Evolutionary conservation across 495 filamentous ascomycete species (phyloP).

Genomic region (Friedmanniomyces endolithicus): DNA sequence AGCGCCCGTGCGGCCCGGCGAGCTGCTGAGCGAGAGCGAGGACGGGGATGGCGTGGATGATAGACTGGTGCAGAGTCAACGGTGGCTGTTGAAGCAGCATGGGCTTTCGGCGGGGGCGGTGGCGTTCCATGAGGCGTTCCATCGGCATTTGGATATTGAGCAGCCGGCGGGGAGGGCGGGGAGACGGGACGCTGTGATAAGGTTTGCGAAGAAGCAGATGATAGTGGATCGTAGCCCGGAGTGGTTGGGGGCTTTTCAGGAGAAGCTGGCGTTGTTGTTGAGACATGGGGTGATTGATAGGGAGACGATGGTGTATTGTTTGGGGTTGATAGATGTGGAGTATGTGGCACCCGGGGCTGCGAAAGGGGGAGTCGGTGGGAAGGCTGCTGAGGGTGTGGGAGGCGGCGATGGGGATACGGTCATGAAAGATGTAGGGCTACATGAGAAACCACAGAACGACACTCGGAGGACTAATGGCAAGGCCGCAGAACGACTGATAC

Average conservation of each 20-base stretch:
- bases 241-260: constrained; percentile 5
- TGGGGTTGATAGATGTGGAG: background rate
- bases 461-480: too few relatives aligned
- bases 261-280: constrained; percentile 11
- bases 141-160: constrained; percentile 23
- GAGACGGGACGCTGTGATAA: constrained; percentile 16
- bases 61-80: constrained; percentile 20
- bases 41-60: constrained; percentile 24
- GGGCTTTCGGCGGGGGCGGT: constrained; percentile 11
- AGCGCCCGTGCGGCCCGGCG: constrained; percentile 17
- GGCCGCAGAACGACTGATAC: background rate
- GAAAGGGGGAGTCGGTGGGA: background rate
- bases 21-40: constrained; percentile 24
- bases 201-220: constrained; percentile 15
- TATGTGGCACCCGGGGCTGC: background rate
- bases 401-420: background rate
- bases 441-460: too few relatives aligned
- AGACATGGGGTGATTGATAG: constrained; percentile 5
- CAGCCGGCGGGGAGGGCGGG: constrained; percentile 8
- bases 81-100: constrained; percentile 11
- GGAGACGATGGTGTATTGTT: constrained; percentile 4
- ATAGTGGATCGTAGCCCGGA: background rate
- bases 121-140: constrained; percentile 20
- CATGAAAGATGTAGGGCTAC: background rate
- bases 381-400: background rate